Base-by-base conservation (phyloP, 441 rosid species). In the Adansonia rubrostipa region DNA sequence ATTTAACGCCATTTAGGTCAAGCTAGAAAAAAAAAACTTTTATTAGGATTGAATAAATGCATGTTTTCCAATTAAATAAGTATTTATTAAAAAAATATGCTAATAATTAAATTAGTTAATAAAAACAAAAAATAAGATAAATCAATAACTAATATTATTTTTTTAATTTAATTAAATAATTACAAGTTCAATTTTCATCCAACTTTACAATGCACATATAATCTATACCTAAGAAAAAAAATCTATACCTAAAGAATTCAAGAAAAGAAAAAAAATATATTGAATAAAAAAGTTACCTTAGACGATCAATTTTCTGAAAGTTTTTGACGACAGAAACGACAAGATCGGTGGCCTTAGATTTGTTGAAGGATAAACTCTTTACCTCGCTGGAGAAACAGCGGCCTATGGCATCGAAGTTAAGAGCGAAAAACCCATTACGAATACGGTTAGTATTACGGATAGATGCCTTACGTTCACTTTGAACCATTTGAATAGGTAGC, bases 301-400 rank as follows among this genome's bases (percentile, higher is more conserved):
- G 97, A 89, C 97, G 95, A 77, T 96, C 97, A 44, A 93, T 92
- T 86, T 88, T 92, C 88, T 90, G 91, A 82, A 90, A 94, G 80
- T 93, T 92, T 86, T 94, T 96, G 80, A 96, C 98, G 75, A 92
- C 97, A 17, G 82, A 69, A 85, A 93, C 13, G 51, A 96, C 97
- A 7, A 98, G 97, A 87, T 96, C 99, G 22, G 98, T 83, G 84
- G 94, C 99, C 82, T 96, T 98, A 9, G 97, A 89, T 82, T 94
- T 96, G 86, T 96, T 97, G 28, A 96, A 97, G 85, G 94, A 96
- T 42, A 97, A 85, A 33, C 99, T 98, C 74, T 92, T 85, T 4
- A 92, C 91, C 82, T 94, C 99, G 75, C 90, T 92, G 0, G 97
- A 92, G 84, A 94, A 92, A 74, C 81, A 87, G 61, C 97, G 97